Evolutionary conservation across 2,329 filamentous ascomycete species (phyloP), one percentile per base, ranked within the genome.

Genomic region (Diaporthe velutina): DNA sequence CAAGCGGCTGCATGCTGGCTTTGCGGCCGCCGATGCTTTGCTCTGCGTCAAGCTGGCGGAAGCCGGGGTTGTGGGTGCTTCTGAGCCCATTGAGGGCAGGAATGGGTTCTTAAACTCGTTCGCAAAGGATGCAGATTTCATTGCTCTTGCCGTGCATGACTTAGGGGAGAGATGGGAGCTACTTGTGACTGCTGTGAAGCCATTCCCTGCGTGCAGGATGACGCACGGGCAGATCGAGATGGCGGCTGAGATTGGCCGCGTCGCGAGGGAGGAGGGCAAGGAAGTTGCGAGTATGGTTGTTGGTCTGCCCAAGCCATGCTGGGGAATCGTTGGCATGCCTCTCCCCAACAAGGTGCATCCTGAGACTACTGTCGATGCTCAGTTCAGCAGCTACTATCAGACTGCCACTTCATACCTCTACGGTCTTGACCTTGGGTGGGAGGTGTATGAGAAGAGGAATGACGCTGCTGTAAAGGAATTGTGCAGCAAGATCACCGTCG

Each of bases 351-450:
- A 77, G 64, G 50, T 77, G 4, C 78, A 79, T 17, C 79, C 80
- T 2, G 76, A 77, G 73, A 81, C 77, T 38, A 64, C 79, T 17
- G 80, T 80, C 30, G 80, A 81, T 55, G 80, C 76, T 17, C 80
- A 81, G 60, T 80, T 81, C 74, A 80, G 79, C 73, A 80, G 79
- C 71, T 79, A 81, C 55, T 81, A 79, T 57, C 78, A 80, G 67
- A 75, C 80, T n/a, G 80, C 80, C 13, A 74, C 79, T 22, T 76
- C 79, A 15, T 82, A 77, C 77, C 67, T 80, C 7, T 76, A 77
- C 38, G 79, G 80, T 1, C 70, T 74, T 57, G 78, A 77, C 13
- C 74, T 78, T 19, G 80, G 78, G 3, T 81, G 78, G 79, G 68
- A 9, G 0, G 64, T 68, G 22, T 68, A 68, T 9, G 64, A 68